Base-by-base conservation (phyloP, 352 stramenopile genomes). In the Peronospora belbahrii region DNA sequence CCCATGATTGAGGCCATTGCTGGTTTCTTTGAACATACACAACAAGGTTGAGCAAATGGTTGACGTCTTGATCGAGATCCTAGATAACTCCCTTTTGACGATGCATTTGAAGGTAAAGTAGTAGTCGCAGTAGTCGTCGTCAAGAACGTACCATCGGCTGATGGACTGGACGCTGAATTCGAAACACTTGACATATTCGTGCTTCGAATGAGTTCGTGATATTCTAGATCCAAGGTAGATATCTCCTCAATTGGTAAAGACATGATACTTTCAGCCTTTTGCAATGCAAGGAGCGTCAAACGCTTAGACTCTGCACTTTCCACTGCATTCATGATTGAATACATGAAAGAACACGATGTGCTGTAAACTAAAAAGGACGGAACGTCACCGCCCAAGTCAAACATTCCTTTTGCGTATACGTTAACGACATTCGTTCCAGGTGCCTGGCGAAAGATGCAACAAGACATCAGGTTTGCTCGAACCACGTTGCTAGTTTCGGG, bases 331-430 rank as follows among this genome's bases (percentile, higher is more conserved):
- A 55, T 13, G 22, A 80, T 63, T 1, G 55, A 63, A 4, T 80
- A 44, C 48, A 81, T 62, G 10, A 72, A 56, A 4, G 70, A 58
- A 0, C 55, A 65, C 0, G 65, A 71, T 7, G 64, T 70, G 54
- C 55, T 73, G 56, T 65, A 74, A 13, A 70, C 56, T 2, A 82
- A 44, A 10, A 74, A 60, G 2, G 70, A 52, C 0, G 67, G 50
- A 3, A 79, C 50, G 6, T 74, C 56, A 2, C 68, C 73, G 3
- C 64, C 60, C 3, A 81, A 44, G 46, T 83, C 59, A 32, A 81
- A 66, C 48, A 77, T 65, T 7, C 73, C 73, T 23, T 79, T 83
- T 34, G 59, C 62, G 35, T 79, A 85, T 37, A 71, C 61, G 11
- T 56, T 42, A 9, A 85, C 69, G 2, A 57, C 38, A 23, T 57